Conservation (phyloP, 2,329 filamentous ascomycete genomes). For the Trichoderma koningii region DNA sequence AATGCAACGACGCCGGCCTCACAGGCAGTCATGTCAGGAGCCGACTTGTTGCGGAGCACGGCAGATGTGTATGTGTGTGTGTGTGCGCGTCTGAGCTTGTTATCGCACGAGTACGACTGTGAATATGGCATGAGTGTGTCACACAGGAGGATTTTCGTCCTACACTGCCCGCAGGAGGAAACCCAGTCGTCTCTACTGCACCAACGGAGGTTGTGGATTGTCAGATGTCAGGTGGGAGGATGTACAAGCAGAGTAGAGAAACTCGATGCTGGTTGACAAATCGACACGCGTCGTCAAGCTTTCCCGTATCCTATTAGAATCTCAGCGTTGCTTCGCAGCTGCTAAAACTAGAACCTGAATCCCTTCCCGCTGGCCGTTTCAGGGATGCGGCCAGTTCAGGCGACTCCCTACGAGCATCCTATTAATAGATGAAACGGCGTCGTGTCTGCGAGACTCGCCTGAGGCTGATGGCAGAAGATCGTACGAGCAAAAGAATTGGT, state of each 20-base stretch:
- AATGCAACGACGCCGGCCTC: constrained; percentile 2
- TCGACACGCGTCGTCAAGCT: no score
- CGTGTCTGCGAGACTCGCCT: constrained; percentile 8
- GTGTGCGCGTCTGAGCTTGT: neutral
- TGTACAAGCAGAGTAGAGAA: no score
- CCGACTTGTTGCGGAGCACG: neutral
- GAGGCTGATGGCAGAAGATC: constrained; percentile 8
- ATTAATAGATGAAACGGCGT: neutral
- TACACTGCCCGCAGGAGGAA: neutral
- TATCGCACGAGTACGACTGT: neutral
- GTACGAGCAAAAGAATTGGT: neutral
- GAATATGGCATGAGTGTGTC: neutral
- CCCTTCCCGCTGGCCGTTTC: neutral
- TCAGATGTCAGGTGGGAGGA: no score
- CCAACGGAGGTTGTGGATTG: neutral
- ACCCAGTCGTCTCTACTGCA: neutral
- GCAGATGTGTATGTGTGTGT: neutral
- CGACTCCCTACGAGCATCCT: neutral
- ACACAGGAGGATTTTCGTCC: neutral
- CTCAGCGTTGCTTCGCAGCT: no score
- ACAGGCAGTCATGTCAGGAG: neutral
- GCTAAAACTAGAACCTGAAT: neutral
- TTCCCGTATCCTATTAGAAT: no score
- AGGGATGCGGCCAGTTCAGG: constrained; percentile 5
- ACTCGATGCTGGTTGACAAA: no score